Base-by-base conservation (phyloP, 306 rosid species). In the Cucurbita argyrosperma region DNA sequence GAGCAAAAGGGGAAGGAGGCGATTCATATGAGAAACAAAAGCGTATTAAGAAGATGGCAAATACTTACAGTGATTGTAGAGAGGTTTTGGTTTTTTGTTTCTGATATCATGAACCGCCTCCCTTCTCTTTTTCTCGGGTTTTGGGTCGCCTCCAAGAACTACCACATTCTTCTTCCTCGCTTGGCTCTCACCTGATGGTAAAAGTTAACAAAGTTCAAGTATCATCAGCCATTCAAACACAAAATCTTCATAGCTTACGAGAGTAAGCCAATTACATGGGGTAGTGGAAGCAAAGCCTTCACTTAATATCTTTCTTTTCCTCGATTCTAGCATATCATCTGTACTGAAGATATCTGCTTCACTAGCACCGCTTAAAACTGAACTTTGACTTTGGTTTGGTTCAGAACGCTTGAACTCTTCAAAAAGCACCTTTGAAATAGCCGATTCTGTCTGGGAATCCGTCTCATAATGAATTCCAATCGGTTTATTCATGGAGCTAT, bases 21-120 rank as follows among this genome's bases (percentile, higher is more conserved):
- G 45, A 79, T 23, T 50, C 74, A 62, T 53, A 42, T 78, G 15
- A 10, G 45, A 39, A 52, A 35, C 62, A 51, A 30, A 59, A 5
- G 40, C 16, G 5, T n/a, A n/a, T n/a, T 61, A 38, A 37, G 23
- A 19, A 21, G 21, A 43, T 52, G 21, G 5, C 23, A 77, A 63
- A 71, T 57, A 80, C 97, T 80, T 72, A 93, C 98, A 93, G 87
- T 90, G 98, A 81, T 90, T 84, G 65, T 86, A 93, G 50, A 70
- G 77, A 62, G 89, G 87, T 19, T 37, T 77, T 65, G 79, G 83
- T 74, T 65, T 81, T 77, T 80, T 86, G 80, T 77, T 84, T 81
- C 79, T 71, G 7, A 72, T 67, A 10, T 77, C 40, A 49, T 61
- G 76, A 54, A 35, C 79, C 57, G 74, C 77, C 37, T 30, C 72